phyloP scores from a whole-genome alignment of 1,284 basidiomycete species.

The Wallemia mellicola region DNA sequence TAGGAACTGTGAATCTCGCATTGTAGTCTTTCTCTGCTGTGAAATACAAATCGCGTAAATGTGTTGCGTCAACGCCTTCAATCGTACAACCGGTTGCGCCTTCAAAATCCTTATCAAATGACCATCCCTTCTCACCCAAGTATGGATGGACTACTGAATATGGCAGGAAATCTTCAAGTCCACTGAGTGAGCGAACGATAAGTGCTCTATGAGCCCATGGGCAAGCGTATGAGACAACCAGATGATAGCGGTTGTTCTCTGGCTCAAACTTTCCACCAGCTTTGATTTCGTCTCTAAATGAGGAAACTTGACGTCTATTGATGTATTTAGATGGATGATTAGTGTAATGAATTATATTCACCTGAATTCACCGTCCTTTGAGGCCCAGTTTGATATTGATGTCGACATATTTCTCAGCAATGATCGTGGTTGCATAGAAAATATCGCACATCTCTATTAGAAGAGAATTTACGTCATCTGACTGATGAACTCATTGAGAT shows the following conservation, averaged over 20 bases:
- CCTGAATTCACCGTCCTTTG: slow-evolving; percentile 50
- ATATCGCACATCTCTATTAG: no score
- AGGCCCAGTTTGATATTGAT: slow-evolving; percentile 28
- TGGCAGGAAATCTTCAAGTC: slow-evolving; percentile 58
- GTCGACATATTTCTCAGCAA: background rate
- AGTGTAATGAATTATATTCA: slow-evolving; percentile 20
- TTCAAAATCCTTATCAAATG: slow-evolving; percentile 45
- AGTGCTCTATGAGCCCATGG: slow-evolving; percentile 79
- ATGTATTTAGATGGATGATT: background rate
- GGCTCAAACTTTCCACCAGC: slow-evolving; percentile 44
- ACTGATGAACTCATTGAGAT: no score
- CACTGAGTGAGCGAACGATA: slow-evolving; percentile 69
- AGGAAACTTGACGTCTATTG: slow-evolving; percentile 2
- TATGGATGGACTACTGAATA: slow-evolving; percentile 43
- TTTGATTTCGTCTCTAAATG: slow-evolving; percentile 23
- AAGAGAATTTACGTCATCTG: no score
- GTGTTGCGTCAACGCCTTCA: background rate
- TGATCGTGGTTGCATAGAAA: no score
- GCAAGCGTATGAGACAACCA: slow-evolving; percentile 12
- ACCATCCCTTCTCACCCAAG: slow-evolving; percentile 62
- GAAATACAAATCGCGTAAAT: slow-evolving; percentile 47
- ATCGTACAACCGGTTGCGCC: slow-evolving; percentile 40
- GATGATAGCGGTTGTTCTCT: slow-evolving; percentile 27
- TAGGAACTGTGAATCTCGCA: slow-evolving; percentile 58
- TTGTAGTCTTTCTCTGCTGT: slow-evolving; percentile 36